Evolutionary conservation across 352 stramenopile species (phyloP).

Genomic region (Albugo laibachii): DNA sequence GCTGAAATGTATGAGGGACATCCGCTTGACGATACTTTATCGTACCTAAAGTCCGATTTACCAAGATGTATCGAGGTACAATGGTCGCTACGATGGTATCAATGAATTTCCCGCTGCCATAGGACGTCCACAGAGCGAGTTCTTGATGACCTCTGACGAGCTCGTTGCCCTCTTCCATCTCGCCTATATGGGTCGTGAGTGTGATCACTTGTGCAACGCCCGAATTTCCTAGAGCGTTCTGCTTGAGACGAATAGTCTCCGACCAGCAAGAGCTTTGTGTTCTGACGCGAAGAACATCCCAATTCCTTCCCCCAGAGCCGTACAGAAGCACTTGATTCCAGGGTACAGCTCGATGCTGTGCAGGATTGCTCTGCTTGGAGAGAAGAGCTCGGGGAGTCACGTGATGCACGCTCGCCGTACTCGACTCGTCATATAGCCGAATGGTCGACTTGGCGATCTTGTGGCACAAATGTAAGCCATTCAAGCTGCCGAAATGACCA

Average conservation of each 20-base stretch:
- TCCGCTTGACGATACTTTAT: slow-evolving; percentile 73
- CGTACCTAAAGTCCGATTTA: slow-evolving; percentile 66
- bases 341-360: slow-evolving; percentile 53
- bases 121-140: slow-evolving; percentile 70
- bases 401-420: slow-evolving; percentile 68
- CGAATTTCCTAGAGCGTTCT: slow-evolving; percentile 78
- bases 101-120: slow-evolving; percentile 58
- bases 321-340: slow-evolving; percentile 67
- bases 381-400: slow-evolving; percentile 51
- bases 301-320: slow-evolving; percentile 49
- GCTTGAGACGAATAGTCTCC: slow-evolving; percentile 65
- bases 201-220: slow-evolving; percentile 74
- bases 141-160: slow-evolving; percentile 50
- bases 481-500: slow-evolving; percentile 30
- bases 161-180: slow-evolving; percentile 37
- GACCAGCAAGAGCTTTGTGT: slow-evolving; percentile 62
- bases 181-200: slow-evolving; percentile 40
- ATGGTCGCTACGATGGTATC: slow-evolving; percentile 77
- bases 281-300: slow-evolving; percentile 66
- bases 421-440: slow-evolving; percentile 71
- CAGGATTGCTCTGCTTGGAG: slow-evolving; percentile 51
- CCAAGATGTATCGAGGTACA: slow-evolving; percentile 71
- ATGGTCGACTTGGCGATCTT: slow-evolving; percentile 77
- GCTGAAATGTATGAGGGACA: slow-evolving; percentile 45
- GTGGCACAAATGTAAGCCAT: slow-evolving; percentile 72